phyloP scores from a whole-genome alignment of 495 filamentous ascomycete species.

The Trichoderma reesei region DNA sequence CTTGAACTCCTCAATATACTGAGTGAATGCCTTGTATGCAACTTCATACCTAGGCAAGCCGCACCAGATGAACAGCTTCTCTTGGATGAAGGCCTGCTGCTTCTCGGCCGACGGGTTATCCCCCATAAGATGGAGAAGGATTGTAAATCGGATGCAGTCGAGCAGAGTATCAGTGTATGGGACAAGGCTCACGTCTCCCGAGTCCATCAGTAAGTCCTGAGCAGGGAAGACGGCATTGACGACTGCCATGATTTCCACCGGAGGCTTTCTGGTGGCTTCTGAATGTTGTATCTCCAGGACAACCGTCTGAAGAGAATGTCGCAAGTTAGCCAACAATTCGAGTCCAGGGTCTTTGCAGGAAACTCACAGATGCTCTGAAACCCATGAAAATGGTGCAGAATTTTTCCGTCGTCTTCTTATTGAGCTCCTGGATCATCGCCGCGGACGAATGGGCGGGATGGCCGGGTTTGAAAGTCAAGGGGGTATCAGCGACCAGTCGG shows the following conservation, averaged over 20 bases:
- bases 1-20: slow-evolving; percentile 10
- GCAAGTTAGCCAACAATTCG: neutral
- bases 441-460: neutral
- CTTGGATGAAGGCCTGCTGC: neutral
- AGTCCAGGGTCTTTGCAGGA: neutral
- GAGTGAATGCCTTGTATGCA: neutral
- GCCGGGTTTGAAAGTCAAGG: neutral
- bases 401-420: neutral
- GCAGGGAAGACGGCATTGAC: slow-evolving; percentile 10
- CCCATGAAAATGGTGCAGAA: neutral
- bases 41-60: neutral
- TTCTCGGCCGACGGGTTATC: neutral
- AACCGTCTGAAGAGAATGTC: neutral
- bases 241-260: slow-evolving; percentile 8
- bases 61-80: neutral
- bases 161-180: neutral
- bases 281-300: neutral
- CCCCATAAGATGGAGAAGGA: neutral
- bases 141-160: neutral
- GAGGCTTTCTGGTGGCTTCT: neutral
- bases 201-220: neutral
- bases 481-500: slow-evolving; percentile 1
- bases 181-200: slow-evolving; percentile 2
- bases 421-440: neutral
- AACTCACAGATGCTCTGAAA: slow-evolving; percentile 7